These are phyloP conservation scores for Paspalum vaginatum DNA, from an alignment of 176 grass and related monocot species.

Conservation along the genomic window DNA sequence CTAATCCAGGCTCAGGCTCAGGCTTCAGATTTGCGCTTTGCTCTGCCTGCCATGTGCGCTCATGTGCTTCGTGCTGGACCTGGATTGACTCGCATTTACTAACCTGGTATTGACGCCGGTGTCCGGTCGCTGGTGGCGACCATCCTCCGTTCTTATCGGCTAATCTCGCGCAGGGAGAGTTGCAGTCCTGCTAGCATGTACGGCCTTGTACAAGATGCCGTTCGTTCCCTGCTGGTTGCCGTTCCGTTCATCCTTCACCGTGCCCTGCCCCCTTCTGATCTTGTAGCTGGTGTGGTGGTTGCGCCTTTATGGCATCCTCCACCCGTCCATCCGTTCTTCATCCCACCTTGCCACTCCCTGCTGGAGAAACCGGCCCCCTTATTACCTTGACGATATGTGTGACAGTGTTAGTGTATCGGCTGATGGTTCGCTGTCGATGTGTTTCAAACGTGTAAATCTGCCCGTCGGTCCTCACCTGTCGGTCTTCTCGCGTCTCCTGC, in stretches of 20 bases:
- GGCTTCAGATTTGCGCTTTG: constrained; percentile 28
- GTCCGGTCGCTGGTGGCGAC: neutral
- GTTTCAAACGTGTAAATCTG: constrained; percentile 15
- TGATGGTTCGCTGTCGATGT: constrained; percentile 2
- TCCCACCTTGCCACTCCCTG: constrained; percentile 8
- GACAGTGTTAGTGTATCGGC: neutral
- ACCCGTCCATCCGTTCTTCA: constrained; percentile 22
- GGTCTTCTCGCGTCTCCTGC: neutral
- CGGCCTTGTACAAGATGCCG: constrained; percentile 45
- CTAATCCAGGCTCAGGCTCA: constrained; percentile 24
- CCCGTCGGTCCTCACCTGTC: neutral
- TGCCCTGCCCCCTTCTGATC: neutral
- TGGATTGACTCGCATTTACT: constrained; percentile 38
- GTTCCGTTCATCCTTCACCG: constrained; percentile 43
- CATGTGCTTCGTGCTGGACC: constrained; percentile 43
- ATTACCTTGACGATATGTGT: neutral
- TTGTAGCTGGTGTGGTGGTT: constrained; percentile 43
- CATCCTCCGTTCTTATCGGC: constrained; percentile 4
- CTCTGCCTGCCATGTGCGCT: constrained; percentile 47
- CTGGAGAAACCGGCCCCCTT: constrained; percentile 1
- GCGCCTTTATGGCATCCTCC: constrained; percentile 42
- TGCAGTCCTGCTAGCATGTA: constrained; percentile 14
- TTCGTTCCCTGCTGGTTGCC: constrained; percentile 12
- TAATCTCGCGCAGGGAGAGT: neutral
- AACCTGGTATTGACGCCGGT: neutral